Conservation (phyloP, 2,329 filamentous ascomycete genomes). For the Sclerotinia subarctica region DNA sequence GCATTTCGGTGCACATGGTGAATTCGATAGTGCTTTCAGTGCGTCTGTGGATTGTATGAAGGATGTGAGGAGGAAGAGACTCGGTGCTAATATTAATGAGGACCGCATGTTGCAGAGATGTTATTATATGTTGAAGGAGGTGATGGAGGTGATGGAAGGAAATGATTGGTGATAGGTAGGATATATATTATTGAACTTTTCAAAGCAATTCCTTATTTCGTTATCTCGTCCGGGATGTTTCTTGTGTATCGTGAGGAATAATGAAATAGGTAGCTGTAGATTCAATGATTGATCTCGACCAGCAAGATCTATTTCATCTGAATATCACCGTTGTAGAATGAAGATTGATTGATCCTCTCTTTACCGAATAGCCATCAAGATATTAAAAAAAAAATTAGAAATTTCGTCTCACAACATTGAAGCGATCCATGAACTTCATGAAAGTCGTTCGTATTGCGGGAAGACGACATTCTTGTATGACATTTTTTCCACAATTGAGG, state of each 20-base stretch:
- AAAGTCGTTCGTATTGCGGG: background rate
- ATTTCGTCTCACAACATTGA: slow-evolving; percentile 5
- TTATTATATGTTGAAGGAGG: slow-evolving; percentile 5
- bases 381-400: background rate
- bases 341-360: background rate
- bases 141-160: background rate
- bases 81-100: slow-evolving; percentile 19
- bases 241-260: slow-evolving; percentile 4
- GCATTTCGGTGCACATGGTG: slow-evolving; percentile 35
- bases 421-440: background rate
- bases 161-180: background rate
- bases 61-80: slow-evolving; percentile 29
- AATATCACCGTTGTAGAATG: background rate
- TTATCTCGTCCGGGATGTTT: background rate
- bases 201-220: slow-evolving; percentile 12
- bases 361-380: background rate
- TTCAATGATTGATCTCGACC: slow-evolving; percentile 25
- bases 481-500: background rate
- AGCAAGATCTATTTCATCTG: slow-evolving; percentile 26
- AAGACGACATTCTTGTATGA: slow-evolving; percentile 17
- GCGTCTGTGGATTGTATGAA: slow-evolving; percentile 26
- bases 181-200: slow-evolving; percentile 11
- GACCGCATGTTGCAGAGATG: slow-evolving; percentile 29
- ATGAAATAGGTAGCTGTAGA: background rate
- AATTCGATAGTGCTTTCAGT: slow-evolving; percentile 28